Base-by-base conservation (phyloP, 129 eudicot genomes). In the Flaveria linearis region DNA sequence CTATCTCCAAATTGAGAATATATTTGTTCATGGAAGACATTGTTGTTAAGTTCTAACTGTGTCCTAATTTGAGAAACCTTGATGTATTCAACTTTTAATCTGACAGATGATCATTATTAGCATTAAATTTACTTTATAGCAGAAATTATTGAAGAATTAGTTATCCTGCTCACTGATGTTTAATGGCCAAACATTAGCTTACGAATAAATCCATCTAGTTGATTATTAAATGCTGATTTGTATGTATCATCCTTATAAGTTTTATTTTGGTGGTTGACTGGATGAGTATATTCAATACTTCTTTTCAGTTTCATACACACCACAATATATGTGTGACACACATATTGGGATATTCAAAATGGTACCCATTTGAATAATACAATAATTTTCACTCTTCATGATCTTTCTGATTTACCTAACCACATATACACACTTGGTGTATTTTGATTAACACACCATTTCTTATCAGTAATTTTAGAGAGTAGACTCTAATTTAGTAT, bases 231-330 rank as follows among this genome's bases (percentile, higher is more conserved):
- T 17, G 28, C 16, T 66, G 16, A 66, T 65, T 65, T 36, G 7
- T 16, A 65, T 15, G 17, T 7, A 63, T 28, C 22, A 15, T 9
- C 23, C 33, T 30, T 13, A 61, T 4, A 61, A 25, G 9, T 41
- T 5, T 33, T 33, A 36, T 26, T 13, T 60, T 60, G 67, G 8
- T 25, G 41, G 17, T 57, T 64, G 43, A 64, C 22, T 16, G 14
- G 69, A 30, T 6, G 23, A 64, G 12, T 36, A 64, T 28, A 28
- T 58, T 23, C 39, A 25, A 58, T 58, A 22, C 30, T 23, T 58
- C 66, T 58, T 58, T 58, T 58, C n/a, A 58, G 66, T 58, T 58
- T 23, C 3, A 58, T 25, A 58, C n/a, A 58, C 62, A 56, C 10
- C 62, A 56, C 20, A 30, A 30, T 4, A 30, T 30, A 4, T 30